These are phyloP conservation scores for Daldinia bambusicola DNA, from an alignment of 495 filamentous ascomycete species.

Conservation along the genomic window DNA sequence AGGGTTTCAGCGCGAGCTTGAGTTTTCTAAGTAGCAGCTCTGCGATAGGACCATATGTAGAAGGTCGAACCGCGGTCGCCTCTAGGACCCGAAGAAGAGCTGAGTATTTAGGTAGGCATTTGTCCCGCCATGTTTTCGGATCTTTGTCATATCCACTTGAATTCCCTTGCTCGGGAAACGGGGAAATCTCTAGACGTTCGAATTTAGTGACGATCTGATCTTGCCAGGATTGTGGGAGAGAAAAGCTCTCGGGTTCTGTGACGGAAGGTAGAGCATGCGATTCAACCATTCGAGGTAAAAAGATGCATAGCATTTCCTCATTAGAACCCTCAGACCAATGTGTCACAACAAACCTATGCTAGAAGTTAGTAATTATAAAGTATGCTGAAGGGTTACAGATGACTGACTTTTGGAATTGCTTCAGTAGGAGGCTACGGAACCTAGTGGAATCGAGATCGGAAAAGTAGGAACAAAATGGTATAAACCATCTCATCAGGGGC, in stretches of 20 bases:
- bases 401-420: constrained; percentile 80
- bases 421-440: constrained; percentile 79
- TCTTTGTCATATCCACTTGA: constrained; percentile 58
- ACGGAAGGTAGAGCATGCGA: constrained; percentile 58
- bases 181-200: constrained; percentile 63
- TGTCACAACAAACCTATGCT: constrained; percentile 70
- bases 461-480: constrained; percentile 84
- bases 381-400: neutral
- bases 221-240: constrained; percentile 74
- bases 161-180: constrained; percentile 63
- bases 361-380: constrained; percentile 35
- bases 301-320: constrained; percentile 72
- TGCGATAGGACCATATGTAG: constrained; percentile 63
- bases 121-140: constrained; percentile 63
- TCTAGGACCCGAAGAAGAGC: constrained; percentile 62
- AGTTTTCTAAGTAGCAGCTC: constrained; percentile 66
- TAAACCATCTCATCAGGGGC: constrained; percentile 72
- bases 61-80: constrained; percentile 61
- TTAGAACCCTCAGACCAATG: constrained; percentile 73
- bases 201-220: constrained; percentile 73
- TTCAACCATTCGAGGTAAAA: constrained; percentile 74
- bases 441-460: constrained; percentile 76
- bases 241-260: constrained; percentile 65
- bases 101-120: constrained; percentile 65
- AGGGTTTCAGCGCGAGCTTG: constrained; percentile 66